These are phyloP conservation scores for Fraxinus americana DNA, from an alignment of 257 asterid species.

Conservation along the genomic window DNA sequence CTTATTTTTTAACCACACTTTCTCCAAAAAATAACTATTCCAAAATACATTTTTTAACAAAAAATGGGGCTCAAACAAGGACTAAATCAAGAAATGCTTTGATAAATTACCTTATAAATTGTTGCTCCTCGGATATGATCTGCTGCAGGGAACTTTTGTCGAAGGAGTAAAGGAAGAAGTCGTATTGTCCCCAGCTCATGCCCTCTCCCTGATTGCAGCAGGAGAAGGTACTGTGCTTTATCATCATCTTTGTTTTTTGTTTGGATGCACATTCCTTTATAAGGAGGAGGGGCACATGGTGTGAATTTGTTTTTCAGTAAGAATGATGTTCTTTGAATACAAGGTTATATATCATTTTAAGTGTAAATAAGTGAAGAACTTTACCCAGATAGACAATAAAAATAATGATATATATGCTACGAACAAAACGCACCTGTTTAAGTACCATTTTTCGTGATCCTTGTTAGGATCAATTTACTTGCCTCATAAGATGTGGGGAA, in stretches of 20 bases:
- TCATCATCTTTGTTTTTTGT: background rate
- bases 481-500: background rate
- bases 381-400: background rate
- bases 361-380: background rate
- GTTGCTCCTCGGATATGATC: slow-evolving; percentile 18
- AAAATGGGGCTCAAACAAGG: too few species aligned
- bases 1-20: too few species aligned
- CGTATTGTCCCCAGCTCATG: slow-evolving; percentile 97
- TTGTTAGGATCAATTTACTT: background rate
- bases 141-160: slow-evolving; percentile 82
- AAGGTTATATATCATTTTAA: slow-evolving; percentile 2
- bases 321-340: background rate
- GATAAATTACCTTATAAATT: background rate
- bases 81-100: background rate
- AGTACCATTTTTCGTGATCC: background rate
- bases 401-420: background rate
- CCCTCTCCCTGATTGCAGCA: slow-evolving; percentile 97
- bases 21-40: too few species aligned
- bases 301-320: slow-evolving; percentile 3
- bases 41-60: too few species aligned
- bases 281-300: background rate
- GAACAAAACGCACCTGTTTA: background rate
- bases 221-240: slow-evolving; percentile 80
- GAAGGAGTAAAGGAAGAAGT: slow-evolving; percentile 99
- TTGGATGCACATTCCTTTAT: slow-evolving; percentile 6